These are phyloP conservation scores for Cicer yamashitae DNA, from an alignment of 306 rosid species.

Conservation along the genomic window DNA sequence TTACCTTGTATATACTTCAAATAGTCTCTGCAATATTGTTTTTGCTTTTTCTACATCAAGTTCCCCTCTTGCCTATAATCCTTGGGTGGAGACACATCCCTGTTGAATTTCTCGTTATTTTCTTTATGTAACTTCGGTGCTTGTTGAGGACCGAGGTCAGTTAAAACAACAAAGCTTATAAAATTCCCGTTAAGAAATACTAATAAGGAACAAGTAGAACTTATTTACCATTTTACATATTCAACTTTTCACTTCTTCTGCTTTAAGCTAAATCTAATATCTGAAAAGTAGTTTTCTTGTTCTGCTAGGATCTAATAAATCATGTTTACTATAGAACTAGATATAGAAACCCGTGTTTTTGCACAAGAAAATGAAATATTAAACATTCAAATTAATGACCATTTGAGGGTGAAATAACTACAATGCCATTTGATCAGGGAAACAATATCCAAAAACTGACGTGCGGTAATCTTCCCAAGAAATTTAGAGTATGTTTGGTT, in stretches of 20 bases:
- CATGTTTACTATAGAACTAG: conserved; percentile 3
- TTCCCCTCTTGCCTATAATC: not conserved
- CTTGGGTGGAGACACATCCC: not conserved
- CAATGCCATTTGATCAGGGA: not conserved
- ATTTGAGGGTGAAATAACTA: too few relatives aligned
- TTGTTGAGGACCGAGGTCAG: not conserved
- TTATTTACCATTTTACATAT: conserved; percentile 27
- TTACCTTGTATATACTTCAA: not conserved
- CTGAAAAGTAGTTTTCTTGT: conserved; percentile 30
- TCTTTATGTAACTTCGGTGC: not conserved
- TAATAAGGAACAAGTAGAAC: not conserved
- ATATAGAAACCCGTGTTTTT: not conserved
- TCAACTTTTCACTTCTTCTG: conserved; percentile 8
- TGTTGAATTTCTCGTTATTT: conserved; percentile 1
- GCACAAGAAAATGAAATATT: not conserved
- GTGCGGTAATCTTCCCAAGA: not conserved
- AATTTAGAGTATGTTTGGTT: not conserved
- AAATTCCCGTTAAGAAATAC: conserved; percentile 24
- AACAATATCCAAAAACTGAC: not conserved
- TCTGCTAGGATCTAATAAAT: conserved; percentile 14
- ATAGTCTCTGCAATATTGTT: not conserved
- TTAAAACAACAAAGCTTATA: conserved; percentile 15
- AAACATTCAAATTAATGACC: not conserved
- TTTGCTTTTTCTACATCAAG: conserved; percentile 26
- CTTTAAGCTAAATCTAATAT: conserved; percentile 19